A percentile compares a stretch with the other conserved stretches of the same genome.
These are phyloP conservation scores for Clitopilus passeckerianus DNA, from an alignment of 768 basidiomycete species.

Conservation along the genomic window DNA sequence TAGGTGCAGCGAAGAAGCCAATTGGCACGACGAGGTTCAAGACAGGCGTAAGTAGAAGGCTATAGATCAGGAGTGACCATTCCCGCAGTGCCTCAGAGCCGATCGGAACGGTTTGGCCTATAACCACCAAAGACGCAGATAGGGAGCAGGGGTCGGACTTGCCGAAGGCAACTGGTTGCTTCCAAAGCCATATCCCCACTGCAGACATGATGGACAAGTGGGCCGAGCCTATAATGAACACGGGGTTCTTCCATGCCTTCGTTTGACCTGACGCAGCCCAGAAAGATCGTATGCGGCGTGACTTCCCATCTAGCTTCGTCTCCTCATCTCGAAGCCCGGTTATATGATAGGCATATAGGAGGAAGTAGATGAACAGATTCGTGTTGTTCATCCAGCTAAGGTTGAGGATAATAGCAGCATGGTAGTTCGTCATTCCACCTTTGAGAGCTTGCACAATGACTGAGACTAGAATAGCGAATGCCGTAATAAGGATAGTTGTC, in stretches of 20 bases:
- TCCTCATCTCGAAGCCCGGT: background rate
- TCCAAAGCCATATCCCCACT: conserved; percentile 16
- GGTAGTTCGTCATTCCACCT: conserved; percentile 11
- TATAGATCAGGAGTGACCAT: background rate
- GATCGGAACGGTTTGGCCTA: background rate
- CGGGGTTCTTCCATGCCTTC: background rate
- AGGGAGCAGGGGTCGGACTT: background rate
- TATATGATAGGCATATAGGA: conserved; percentile 19
- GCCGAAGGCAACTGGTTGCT: conserved; percentile 5
- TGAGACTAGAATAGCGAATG: conserved; percentile 19
- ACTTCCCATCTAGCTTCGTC: no score
- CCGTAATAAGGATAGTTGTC: conserved; percentile 15
- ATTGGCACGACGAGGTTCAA: background rate
- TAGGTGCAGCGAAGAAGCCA: background rate
- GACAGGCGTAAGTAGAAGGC: background rate
- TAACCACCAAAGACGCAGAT: background rate
- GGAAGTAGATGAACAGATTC: conserved; percentile 15
- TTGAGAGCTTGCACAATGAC: conserved; percentile 15
- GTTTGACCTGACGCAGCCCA: background rate
- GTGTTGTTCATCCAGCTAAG: no score
- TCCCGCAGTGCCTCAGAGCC: background rate
- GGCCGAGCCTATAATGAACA: conserved; percentile 12
- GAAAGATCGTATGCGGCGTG: background rate
- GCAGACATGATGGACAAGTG: conserved; percentile 15
- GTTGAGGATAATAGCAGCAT: conserved; percentile 10